Conservation (phyloP, 2,329 filamentous ascomycete genomes). For the Trichoderma cornu-damae region DNA sequence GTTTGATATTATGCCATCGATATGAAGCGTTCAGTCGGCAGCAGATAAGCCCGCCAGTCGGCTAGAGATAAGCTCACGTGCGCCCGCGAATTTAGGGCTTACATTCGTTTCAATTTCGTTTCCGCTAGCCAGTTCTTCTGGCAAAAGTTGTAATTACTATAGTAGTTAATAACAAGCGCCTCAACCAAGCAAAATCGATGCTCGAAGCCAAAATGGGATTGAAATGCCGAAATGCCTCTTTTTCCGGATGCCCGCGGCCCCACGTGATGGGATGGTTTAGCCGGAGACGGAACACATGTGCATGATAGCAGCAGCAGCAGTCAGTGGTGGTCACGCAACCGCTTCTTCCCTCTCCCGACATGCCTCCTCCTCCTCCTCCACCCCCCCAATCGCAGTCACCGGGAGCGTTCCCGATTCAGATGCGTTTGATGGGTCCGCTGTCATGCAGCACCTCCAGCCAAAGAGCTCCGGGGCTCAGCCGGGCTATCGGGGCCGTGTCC, state of each 20-base stretch:
- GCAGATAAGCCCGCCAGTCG: not conserved
- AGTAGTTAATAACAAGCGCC: too few relatives aligned
- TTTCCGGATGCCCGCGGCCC: not conserved
- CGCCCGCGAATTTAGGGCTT: too few relatives aligned
- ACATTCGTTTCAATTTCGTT: too few relatives aligned
- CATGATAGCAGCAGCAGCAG: too few relatives aligned
- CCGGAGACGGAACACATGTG: not conserved
- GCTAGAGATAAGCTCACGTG: not conserved
- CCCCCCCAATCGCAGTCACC: not conserved
- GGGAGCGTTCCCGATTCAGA: not conserved
- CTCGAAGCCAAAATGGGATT: too few relatives aligned
- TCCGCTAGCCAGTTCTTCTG: too few relatives aligned
- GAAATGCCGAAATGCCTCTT: too few relatives aligned
- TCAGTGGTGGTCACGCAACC: too few relatives aligned
- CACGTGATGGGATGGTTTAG: not conserved
- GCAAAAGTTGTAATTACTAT: too few relatives aligned
- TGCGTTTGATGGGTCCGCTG: not conserved
- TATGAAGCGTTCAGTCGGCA: too few relatives aligned
- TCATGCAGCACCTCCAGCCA: not conserved
- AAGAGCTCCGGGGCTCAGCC: not conserved
- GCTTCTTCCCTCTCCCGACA: not conserved
- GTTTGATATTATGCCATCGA: too few relatives aligned
- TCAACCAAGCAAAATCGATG: not conserved
- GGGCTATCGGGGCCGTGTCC: slow-evolving; percentile 23
- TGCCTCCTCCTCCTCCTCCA: not conserved